Evolutionary conservation across 2,329 filamentous ascomycete species (phyloP).

Genomic region (Cytospora piceicola): DNA sequence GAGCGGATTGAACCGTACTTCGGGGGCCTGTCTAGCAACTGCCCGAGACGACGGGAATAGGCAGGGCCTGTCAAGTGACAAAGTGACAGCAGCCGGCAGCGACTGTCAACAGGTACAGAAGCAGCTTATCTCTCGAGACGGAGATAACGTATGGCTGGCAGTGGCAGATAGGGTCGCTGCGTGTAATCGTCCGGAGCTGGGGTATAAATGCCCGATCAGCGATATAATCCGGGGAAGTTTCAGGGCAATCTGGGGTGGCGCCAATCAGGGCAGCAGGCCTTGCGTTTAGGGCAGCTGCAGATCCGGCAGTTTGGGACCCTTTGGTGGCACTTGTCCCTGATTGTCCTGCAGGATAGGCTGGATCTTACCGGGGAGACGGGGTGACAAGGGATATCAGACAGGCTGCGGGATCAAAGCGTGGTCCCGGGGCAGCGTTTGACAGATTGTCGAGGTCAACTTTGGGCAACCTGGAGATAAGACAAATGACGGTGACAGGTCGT

Average conservation of each 20-base stretch:
- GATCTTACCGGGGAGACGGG: constrained; percentile 30
- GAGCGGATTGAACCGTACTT: constrained; percentile 26
- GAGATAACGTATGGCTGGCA: constrained; percentile 30
- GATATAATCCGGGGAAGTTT: constrained; percentile 35
- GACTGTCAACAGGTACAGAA: constrained; percentile 11
- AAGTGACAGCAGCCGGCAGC: background rate
- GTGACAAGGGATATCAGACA: constrained; percentile 26
- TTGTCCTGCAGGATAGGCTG: constrained; percentile 31
- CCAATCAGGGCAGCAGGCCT: constrained; percentile 49
- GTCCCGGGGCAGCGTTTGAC: constrained; percentile 32
- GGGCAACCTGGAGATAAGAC: constrained; percentile 35
- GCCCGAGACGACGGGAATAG: constrained; percentile 22
- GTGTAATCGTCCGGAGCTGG: constrained; percentile 24
- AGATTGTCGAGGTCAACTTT: constrained; percentile 31
- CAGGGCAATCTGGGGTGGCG: constrained; percentile 38
- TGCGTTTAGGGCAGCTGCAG: constrained; percentile 41
- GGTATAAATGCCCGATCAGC: constrained; percentile 36
- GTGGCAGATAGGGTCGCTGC: constrained; percentile 22
- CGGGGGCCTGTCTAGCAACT: constrained; percentile 23
- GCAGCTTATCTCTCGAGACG: background rate
- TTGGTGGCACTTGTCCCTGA: constrained; percentile 31
- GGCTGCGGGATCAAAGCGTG: constrained; percentile 38
- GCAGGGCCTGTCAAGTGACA: constrained; percentile 21
- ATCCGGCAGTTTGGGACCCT: constrained; percentile 45
- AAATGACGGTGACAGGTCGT: constrained; percentile 45